Conservation (phyloP, 148 eudicot species). For the Gaultheria prostrata region DNA sequence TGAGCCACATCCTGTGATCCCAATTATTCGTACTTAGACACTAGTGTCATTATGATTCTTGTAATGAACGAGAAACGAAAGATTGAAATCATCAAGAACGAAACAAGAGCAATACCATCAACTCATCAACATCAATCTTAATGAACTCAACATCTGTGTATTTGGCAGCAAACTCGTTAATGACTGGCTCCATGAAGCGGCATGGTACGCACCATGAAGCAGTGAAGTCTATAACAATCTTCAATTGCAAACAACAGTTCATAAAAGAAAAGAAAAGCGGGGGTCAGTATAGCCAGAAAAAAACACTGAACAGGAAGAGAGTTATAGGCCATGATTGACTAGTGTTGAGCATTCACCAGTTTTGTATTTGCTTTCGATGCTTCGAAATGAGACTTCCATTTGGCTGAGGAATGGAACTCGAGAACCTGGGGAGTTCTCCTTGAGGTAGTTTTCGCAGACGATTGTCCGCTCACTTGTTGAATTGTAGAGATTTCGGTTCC, state of each 20-base stretch:
- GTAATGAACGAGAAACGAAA: neutral
- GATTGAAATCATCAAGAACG: too few species aligned
- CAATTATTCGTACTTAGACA: neutral
- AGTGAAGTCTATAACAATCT: conserved; percentile 73
- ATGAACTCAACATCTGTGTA: conserved; percentile 65
- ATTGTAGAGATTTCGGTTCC: neutral
- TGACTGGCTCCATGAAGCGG: conserved; percentile 49
- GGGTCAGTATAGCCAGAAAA: neutral
- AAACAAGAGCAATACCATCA: conserved; percentile 35
- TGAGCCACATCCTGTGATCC: conserved; percentile 41
- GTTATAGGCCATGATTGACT: neutral
- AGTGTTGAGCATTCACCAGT: conserved; percentile 35
- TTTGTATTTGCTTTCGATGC: conserved; percentile 46
- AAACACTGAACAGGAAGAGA: neutral
- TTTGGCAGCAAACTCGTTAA: conserved; percentile 58
- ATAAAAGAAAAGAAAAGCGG: neutral
- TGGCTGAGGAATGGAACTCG: conserved; percentile 39
- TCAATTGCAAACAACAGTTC: neutral
- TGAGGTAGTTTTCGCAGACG: neutral
- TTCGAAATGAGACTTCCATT: conserved; percentile 54
- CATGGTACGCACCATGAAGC: conserved; percentile 91
- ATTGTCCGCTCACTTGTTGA: neutral
- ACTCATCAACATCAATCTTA: conserved; percentile 86
- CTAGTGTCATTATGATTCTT: neutral
- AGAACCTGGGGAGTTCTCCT: conserved; percentile 23